Evolutionary conservation across 2,329 filamentous ascomycete species (phyloP), one percentile per base, ranked within the genome.

Genomic region (Madurella mycetomatis): DNA sequence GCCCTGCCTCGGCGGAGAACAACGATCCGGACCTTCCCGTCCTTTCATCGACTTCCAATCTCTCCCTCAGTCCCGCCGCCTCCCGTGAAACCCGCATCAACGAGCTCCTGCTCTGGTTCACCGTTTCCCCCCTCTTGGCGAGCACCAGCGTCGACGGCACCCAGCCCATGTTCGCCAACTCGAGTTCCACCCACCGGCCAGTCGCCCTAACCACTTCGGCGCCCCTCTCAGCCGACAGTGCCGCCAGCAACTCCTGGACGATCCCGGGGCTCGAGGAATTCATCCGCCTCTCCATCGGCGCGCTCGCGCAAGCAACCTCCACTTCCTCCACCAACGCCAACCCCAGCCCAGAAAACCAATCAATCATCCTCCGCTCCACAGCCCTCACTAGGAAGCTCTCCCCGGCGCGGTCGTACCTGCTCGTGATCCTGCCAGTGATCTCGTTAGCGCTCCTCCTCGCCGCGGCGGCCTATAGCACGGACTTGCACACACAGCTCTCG

Each of bases 71-170:
- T 47, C 31, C 48, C 19, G 39, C 52, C 8, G 45, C 51, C 4
- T 15, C 51, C n/a, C 37, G 9, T 2, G 2, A 53, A 25, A 57
- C 57, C 2, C 41, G 31, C 13, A 53, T 62, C 48, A 64, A 64
- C 48, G 60, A 64, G 32, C 52, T 64, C 30, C 57, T 63, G 18
- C 59, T 63, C 41, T 64, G 62, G 62, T 60, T 64, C 42, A 53
- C 62, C 46, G 51, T 60, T 39, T 53, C 62, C 9, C 61, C 62
- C 3, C 44, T 62, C 17, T 34, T 64, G 13, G 45, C 54, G 15
- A 53, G 56, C n/a, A 13, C 44, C 48, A 58, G 57, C 47, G 54
- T 63, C 7, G 58, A 61, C 41, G 62, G 61, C 32, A 54, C 53
- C 2, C 62, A 64, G 19, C 61, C 62, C 41, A 59, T 59, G 41